Percentiles rank a stretch among this genome's conserved stretches.
Evolutionary conservation across 805 yeast genomes (phyloP).

Genomic region (Diddensiella santjacobensis): DNA sequence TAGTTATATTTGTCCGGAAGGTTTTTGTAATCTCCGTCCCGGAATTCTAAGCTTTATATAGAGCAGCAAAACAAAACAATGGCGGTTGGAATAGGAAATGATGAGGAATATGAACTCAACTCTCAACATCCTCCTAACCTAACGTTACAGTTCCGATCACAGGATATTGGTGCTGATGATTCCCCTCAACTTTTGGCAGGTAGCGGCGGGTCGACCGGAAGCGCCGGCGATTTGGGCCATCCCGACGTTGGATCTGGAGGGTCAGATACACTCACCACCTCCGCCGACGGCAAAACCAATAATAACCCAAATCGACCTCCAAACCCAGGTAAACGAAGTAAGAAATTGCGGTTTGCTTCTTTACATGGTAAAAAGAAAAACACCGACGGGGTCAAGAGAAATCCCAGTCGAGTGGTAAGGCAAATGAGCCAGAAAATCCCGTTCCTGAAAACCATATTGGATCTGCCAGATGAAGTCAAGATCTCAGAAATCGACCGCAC

Average conservation of each 20-base stretch:
- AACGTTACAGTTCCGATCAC: neutral
- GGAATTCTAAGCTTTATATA: too few relatives aligned
- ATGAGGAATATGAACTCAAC: neutral
- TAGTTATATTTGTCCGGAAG: too few relatives aligned
- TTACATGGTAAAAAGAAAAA: neutral
- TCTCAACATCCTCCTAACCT: neutral
- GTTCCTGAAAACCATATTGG: slow-evolving; percentile 17
- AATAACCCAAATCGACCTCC: neutral
- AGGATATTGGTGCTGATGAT: neutral
- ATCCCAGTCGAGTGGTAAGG: slow-evolving; percentile 10
- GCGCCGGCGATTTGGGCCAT: neutral
- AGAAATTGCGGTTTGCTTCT: slow-evolving; percentile 12
- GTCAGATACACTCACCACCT: neutral
- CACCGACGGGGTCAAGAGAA: neutral
- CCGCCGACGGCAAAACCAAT: neutral
- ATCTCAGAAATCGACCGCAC: slow-evolving; percentile 30
- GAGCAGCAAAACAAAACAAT: too few relatives aligned
- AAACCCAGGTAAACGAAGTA: neutral
- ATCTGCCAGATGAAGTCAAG: slow-evolving; percentile 10
- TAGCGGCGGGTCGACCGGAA: neutral
- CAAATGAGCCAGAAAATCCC: slow-evolving; percentile 20
- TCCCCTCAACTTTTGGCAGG: too few relatives aligned
- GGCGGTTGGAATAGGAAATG: too few relatives aligned
- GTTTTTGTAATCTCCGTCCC: too few relatives aligned
- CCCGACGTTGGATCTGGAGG: neutral